Evolutionary conservation across 2,329 filamentous ascomycete genomes (phyloP), one percentile per base, ranked within the genome.

Genomic region (Colletotrichum spaethianum): DNA sequence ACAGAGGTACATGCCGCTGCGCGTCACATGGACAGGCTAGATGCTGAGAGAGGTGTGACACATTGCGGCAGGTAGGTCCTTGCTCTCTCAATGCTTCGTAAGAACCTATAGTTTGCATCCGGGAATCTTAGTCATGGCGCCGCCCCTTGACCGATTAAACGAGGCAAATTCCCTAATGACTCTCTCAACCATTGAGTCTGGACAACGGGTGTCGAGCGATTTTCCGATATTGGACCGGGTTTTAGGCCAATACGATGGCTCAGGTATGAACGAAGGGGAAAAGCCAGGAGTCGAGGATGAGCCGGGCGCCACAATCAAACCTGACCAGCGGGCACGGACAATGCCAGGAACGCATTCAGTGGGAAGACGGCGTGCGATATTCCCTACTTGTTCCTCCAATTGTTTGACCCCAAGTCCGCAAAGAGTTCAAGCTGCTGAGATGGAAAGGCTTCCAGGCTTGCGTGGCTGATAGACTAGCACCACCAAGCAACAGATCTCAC

Each of bases 281-380:
- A 23, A 31, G 12, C 12, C 6, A 36, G 42, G 44, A 6, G 26
- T 20, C n/a, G 20, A 59, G 16, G 16, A 20, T 14, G 16, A 36
- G 18, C 52, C n/a, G 6, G 44, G n/a, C 44, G 16, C 40, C 20
- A 23, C 33, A 40, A 52, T 40, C 36, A 31, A 36, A 61, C 33
- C 55, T 33, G 33, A 53, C 42, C 52, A 20, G n/a, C 9, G 36
- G 42, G 64, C 64, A 60, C 55, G 11, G 42, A 55, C 56, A 67
- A 48, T 28, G 56, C 44, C 57, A 44, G 57, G 46, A 9, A 31
- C 53, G 40, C 4, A 9, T 14, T 28, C 48, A 26, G 46, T n/a
- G 7, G 26, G 48, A 48, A 33, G 36, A 26, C n/a, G 26, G 20
- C 23, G 31, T 38, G 40, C n/a, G 12, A 33, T 38, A 16, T 3